Percentiles rank a stretch among this genome's conserved stretches.
Evolutionary conservation across 176 grass and related monocot genomes (phyloP).

Genomic region (Neostapfia colusana): DNA sequence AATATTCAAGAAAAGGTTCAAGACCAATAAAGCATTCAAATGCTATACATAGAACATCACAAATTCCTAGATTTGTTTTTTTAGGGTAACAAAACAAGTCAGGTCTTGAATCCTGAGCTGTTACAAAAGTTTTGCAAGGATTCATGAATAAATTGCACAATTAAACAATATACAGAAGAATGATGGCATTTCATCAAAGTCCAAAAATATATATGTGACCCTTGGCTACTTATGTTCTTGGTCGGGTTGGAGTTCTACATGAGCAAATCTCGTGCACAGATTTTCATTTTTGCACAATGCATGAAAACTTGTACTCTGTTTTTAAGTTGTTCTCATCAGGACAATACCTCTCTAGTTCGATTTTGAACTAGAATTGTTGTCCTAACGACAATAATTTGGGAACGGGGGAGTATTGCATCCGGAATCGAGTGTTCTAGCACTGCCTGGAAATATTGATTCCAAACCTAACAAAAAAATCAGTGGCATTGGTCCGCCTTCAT

Average conservation of each 20-base stretch:
- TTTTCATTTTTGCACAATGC: too few relatives aligned
- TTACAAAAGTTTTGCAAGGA: background rate
- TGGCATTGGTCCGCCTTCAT: background rate
- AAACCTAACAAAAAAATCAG: background rate
- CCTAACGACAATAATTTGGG: too few relatives aligned
- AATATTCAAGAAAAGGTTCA: conserved; percentile 3
- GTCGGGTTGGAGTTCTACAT: background rate
- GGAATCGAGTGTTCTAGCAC: background rate
- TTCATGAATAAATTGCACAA: background rate
- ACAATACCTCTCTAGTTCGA: too few relatives aligned
- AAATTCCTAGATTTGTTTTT: background rate
- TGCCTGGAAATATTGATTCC: background rate
- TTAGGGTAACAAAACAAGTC: conserved; percentile 9
- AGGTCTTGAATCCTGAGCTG: background rate
- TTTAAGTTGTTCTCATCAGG: too few relatives aligned
- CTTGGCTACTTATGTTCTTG: background rate
- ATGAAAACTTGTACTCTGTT: too few relatives aligned
- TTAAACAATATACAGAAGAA: background rate
- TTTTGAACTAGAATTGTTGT: too few relatives aligned
- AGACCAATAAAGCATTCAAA: conserved; percentile 5
- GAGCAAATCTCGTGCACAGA: too few relatives aligned
- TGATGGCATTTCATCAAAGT: background rate
- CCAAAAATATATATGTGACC: background rate
- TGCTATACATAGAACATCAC: background rate
- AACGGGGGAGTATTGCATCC: background rate